These are phyloP conservation scores for Trypanosoma melophagium DNA, from an alignment of 208 protist genomes.

Conservation along the genomic window DNA sequence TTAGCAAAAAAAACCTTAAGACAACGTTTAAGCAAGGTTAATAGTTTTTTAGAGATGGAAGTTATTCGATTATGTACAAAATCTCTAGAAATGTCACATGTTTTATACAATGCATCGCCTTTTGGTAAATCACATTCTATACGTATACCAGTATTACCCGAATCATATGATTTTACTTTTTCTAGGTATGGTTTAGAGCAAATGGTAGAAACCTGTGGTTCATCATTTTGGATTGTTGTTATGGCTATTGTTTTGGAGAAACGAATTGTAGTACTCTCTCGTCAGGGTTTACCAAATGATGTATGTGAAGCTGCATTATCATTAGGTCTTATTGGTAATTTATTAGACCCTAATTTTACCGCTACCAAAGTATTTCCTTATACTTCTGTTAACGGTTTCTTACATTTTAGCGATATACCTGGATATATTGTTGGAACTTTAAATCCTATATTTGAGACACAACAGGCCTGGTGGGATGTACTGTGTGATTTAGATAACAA, in stretches of 20 bases:
- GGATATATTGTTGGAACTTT: conserved; percentile 80
- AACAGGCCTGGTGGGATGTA: conserved; percentile 67
- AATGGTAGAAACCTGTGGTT: conserved; percentile 53
- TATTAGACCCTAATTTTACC: conserved; percentile 64
- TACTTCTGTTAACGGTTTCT: conserved; percentile 62
- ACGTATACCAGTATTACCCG: conserved; percentile 49
- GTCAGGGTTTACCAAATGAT: conserved; percentile 56
- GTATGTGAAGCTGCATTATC: conserved; percentile 71
- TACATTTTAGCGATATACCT: conserved; percentile 57
- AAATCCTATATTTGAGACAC: conserved; percentile 81
- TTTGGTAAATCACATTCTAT: conserved; percentile 51
- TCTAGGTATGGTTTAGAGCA: conserved; percentile 60
- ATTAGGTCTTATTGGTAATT: conserved; percentile 60
- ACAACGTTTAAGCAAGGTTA: conserved; percentile 13
- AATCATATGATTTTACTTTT: conserved; percentile 49
- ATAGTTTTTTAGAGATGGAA: conserved; percentile 11
- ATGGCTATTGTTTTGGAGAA: conserved; percentile 64
- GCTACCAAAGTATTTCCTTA: conserved; percentile 80
- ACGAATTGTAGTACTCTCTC: conserved; percentile 73
- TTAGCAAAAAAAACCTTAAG: conserved; percentile 30
- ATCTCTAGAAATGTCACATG: conserved; percentile 29
- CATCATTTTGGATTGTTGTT: conserved; percentile 59
- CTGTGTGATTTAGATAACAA: conserved; percentile 69
- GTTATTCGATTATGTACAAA: conserved; percentile 15
- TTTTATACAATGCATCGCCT: conserved; percentile 40